Conservation (phyloP, 2,329 filamentous ascomycete genomes). For the Aspergillus brasiliensis region DNA sequence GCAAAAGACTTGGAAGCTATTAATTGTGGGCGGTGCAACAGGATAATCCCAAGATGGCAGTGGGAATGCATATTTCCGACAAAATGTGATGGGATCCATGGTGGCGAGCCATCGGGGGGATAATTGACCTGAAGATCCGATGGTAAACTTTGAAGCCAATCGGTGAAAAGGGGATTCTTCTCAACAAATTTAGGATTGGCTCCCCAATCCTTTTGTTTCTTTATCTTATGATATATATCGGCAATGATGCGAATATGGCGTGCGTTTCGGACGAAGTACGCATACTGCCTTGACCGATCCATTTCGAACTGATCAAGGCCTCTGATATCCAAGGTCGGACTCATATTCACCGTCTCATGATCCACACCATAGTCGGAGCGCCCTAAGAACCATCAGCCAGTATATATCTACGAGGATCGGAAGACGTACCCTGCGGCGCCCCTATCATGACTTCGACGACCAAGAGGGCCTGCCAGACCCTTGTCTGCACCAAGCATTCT, state of each 20-base stretch:
- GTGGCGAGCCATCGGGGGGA: slow-evolving; percentile 74
- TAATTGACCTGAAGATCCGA: slow-evolving; percentile 76
- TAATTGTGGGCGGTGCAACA: slow-evolving; percentile 85
- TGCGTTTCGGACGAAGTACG: slow-evolving; percentile 76
- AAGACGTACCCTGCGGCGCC: slow-evolving; percentile 75
- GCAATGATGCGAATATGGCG: slow-evolving; percentile 78
- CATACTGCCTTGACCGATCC: slow-evolving; percentile 78
- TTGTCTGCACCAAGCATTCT: slow-evolving; percentile 81
- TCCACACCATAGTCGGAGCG: slow-evolving; percentile 77
- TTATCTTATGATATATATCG: slow-evolving; percentile 71
- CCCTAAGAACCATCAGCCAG: slow-evolving; percentile 50
- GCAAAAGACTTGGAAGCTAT: slow-evolving; percentile 72
- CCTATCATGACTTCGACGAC: slow-evolving; percentile 90
- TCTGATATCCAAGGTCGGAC: slow-evolving; percentile 62
- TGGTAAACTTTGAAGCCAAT: slow-evolving; percentile 77
- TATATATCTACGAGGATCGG: neutral
- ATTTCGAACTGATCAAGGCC: slow-evolving; percentile 75
- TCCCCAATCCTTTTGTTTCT: slow-evolving; percentile 80
- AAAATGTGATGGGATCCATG: slow-evolving; percentile 84
- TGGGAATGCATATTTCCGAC: slow-evolving; percentile 88
- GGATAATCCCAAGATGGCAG: slow-evolving; percentile 80
- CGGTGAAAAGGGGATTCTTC: slow-evolving; percentile 73
- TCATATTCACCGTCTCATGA: slow-evolving; percentile 74
- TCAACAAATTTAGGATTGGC: slow-evolving; percentile 79
- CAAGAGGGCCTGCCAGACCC: slow-evolving; percentile 88